phyloP scores from a whole-genome alignment of 2,329 filamentous ascomycete genomes.

The Apiospora marii region DNA sequence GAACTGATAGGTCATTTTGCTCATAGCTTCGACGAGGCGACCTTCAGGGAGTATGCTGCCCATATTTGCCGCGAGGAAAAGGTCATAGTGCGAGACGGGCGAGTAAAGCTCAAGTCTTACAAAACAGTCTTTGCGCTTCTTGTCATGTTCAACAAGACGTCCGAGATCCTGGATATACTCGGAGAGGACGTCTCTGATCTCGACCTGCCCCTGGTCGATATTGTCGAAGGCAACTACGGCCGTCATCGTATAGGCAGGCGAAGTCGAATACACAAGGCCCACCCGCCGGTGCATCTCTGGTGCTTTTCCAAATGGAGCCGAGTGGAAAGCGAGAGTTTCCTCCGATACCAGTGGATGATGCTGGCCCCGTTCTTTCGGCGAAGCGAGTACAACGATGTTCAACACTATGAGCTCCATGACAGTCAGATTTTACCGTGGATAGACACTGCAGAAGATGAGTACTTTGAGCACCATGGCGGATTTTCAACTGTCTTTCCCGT shows the following conservation, averaged over 20 bases:
- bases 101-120: not conserved
- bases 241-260: not conserved
- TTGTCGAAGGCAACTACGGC: not conserved
- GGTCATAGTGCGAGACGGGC: not conserved
- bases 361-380: not conserved
- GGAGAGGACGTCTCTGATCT: not conserved
- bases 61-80: not conserved
- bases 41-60: not conserved
- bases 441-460: not conserved
- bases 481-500: not conserved
- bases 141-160: not conserved
- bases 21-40: not conserved
- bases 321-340: not conserved
- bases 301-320: not conserved
- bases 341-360: not conserved
- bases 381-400: not conserved
- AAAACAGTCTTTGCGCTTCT: not conserved
- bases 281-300: not conserved
- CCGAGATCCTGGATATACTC: not conserved
- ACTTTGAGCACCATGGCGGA: not conserved
- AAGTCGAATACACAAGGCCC: not conserved
- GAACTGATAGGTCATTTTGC: not conserved
- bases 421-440: not conserved
- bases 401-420: not conserved
- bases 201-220: not conserved